Conservation (phyloP, 371 early-diverging fungal genomes). For the Basidiobolus meristosporus region DNA sequence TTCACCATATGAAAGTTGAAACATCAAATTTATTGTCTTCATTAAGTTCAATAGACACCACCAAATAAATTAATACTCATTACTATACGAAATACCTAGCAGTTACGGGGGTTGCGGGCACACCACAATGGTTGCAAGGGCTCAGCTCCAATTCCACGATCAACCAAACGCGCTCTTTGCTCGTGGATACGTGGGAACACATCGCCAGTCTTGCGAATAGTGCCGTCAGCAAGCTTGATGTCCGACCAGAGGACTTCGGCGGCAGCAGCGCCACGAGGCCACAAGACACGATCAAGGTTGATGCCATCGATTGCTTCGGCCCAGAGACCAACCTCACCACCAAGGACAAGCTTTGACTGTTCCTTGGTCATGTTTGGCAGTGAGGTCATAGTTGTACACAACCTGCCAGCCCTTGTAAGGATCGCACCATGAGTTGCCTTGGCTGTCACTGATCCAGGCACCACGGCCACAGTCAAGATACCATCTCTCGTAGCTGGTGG, state of each 20-base stretch:
- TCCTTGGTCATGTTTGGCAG: neutral
- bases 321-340: constrained; percentile 48
- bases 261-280: constrained; percentile 54
- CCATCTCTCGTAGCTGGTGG: constrained; percentile 32
- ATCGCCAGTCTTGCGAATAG: constrained; percentile 28
- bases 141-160: constrained; percentile 41
- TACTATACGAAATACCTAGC: too few species aligned
- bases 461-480: constrained; percentile 55
- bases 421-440: constrained; percentile 58
- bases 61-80: too few species aligned
- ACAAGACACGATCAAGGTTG: constrained; percentile 34
- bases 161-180: constrained; percentile 45
- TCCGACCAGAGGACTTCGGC: constrained; percentile 59
- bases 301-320: constrained; percentile 45
- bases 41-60: too few species aligned
- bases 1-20: too few species aligned
- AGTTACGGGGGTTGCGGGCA: too few species aligned
- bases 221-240: constrained; percentile 26
- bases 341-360: constrained; percentile 10
- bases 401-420: constrained; percentile 71
- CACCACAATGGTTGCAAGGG: constrained; percentile 57
- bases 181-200: constrained; percentile 49
- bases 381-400: constrained; percentile 43
- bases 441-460: constrained; percentile 20
- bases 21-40: too few species aligned